A percentile compares a stretch with the other conserved stretches of the same genome.
These are phyloP conservation scores for Syncephalastrum sp. DNA, from an alignment of 371 early-diverging fungal species.

Conservation along the genomic window DNA sequence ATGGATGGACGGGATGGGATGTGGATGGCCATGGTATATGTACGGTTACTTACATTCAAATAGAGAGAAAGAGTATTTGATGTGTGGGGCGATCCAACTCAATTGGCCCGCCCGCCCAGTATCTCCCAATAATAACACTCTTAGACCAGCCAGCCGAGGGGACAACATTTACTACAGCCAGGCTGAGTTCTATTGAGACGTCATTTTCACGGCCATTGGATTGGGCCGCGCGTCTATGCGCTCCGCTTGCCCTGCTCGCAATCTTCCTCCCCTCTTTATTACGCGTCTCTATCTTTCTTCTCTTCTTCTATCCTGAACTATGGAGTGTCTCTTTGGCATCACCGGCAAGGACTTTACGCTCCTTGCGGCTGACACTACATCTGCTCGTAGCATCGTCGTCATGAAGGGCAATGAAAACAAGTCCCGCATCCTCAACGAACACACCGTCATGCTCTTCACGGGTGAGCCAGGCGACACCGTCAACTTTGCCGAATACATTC, in stretches of 20 bases:
- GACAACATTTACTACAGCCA: too few relatives aligned
- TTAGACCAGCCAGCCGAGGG: too few relatives aligned
- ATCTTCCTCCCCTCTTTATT: not conserved
- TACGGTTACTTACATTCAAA: too few relatives aligned
- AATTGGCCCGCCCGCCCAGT: too few relatives aligned
- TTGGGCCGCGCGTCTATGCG: too few relatives aligned
- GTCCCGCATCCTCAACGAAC: constrained; percentile 76
- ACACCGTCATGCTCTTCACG: constrained; percentile 80
- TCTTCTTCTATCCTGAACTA: constrained; percentile 22
- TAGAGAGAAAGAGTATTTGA: too few relatives aligned
- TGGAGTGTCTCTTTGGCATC: constrained; percentile 93
- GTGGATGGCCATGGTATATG: too few relatives aligned
- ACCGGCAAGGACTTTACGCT: constrained; percentile 94
- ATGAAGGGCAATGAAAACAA: constrained; percentile 93
- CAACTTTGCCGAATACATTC: constrained; percentile 95
- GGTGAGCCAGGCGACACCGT: constrained; percentile 96
- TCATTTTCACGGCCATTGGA: too few relatives aligned
- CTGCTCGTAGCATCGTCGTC: constrained; percentile 87
- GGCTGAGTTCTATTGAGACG: too few relatives aligned
- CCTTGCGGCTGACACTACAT: constrained; percentile 80
- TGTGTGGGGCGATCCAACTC: too few relatives aligned
- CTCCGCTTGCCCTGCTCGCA: not conserved
- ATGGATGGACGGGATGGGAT: too few relatives aligned
- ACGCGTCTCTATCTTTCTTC: constrained; percentile 2
- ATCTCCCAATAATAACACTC: too few relatives aligned